These are phyloP conservation scores for Triticum timopheevii DNA, from an alignment of 176 grass and related monocot species.

Conservation along the genomic window DNA sequence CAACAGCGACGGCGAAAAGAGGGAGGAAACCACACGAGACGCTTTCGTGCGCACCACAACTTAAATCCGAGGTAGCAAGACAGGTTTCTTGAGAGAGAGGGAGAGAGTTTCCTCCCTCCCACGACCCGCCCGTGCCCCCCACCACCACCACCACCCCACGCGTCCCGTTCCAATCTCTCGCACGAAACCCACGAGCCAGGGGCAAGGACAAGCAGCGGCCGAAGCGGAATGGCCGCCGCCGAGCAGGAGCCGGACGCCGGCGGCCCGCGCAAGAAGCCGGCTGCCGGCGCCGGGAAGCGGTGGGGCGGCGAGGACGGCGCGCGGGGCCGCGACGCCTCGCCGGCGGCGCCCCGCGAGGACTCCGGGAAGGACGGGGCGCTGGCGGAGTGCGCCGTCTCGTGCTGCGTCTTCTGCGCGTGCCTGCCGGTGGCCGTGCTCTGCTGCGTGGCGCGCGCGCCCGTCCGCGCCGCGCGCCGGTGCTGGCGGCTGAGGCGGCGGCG, in stretches of 20 bases:
- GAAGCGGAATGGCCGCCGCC: not conserved
- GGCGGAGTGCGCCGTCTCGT: conserved; percentile 59
- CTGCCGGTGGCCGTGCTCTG: conserved; percentile 54
- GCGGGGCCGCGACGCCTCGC: not conserved
- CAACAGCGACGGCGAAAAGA: not conserved
- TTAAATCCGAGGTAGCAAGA: conserved; percentile 6
- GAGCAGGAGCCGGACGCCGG: not conserved
- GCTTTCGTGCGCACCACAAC: not conserved
- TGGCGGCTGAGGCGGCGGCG: not conserved
- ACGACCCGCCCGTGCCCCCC: not conserved
- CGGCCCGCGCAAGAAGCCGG: conserved; percentile 1
- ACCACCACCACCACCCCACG: not conserved
- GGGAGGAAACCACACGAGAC: not conserved
- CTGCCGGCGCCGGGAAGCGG: conserved; percentile 25
- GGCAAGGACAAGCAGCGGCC: too few species aligned
- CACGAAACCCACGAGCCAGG: not conserved
- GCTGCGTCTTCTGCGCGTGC: conserved; percentile 74
- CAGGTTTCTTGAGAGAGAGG: not conserved
- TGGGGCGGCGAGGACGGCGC: not conserved
- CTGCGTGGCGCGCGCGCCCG: conserved; percentile 57
- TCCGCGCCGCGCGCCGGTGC: conserved; percentile 47
- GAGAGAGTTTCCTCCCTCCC: not conserved
- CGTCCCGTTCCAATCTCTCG: conserved; percentile 2
- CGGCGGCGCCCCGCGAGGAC: conserved; percentile 30
- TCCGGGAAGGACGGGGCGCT: conserved; percentile 11